Percentiles rank a stretch among this genome's conserved stretches.
Evolutionary conservation across 331 rosid genomes (phyloP).

Genomic region (Cydonia oblonga): DNA sequence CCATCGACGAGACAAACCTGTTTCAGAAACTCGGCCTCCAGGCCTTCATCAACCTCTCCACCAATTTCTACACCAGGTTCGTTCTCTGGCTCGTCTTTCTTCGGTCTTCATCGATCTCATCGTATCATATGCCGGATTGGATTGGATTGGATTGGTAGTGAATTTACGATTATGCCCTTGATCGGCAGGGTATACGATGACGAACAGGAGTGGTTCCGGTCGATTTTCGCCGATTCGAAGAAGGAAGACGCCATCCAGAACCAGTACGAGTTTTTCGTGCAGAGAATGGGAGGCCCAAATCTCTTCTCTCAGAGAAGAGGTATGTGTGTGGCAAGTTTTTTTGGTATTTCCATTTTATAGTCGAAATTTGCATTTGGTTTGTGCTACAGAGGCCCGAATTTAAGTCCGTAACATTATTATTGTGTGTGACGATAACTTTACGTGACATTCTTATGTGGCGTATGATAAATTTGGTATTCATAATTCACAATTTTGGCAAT

Average conservation of each 20-base stretch:
- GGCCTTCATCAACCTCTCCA: constrained; percentile 65
- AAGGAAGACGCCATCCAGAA: constrained; percentile 74
- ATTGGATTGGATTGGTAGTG: not conserved
- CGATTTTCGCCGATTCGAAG: constrained; percentile 52
- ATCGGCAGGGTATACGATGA: constrained; percentile 61
- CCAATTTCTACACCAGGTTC: constrained; percentile 77
- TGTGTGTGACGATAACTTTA: too few relatives aligned
- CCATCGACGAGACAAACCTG: constrained; percentile 58
- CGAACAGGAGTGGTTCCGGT: constrained; percentile 70
- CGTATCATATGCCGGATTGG: not conserved
- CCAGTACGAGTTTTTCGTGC: constrained; percentile 77
- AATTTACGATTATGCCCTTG: not conserved
- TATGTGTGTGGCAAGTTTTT: not conserved
- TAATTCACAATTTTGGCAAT: too few relatives aligned
- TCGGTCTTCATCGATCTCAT: not conserved
- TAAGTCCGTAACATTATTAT: too few relatives aligned
- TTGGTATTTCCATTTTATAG: not conserved
- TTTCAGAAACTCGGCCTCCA: constrained; percentile 62
- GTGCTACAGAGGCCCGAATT: too few relatives aligned
- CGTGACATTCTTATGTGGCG: too few relatives aligned
- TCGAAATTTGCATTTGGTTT: not conserved
- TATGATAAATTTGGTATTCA: too few relatives aligned
- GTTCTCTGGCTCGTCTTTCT: not conserved
- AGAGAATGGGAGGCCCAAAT: constrained; percentile 83
- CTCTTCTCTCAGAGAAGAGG: constrained; percentile 83